Base-by-base conservation (phyloP, 176 grass and related monocot species). In the Pharus latifolius region DNA sequence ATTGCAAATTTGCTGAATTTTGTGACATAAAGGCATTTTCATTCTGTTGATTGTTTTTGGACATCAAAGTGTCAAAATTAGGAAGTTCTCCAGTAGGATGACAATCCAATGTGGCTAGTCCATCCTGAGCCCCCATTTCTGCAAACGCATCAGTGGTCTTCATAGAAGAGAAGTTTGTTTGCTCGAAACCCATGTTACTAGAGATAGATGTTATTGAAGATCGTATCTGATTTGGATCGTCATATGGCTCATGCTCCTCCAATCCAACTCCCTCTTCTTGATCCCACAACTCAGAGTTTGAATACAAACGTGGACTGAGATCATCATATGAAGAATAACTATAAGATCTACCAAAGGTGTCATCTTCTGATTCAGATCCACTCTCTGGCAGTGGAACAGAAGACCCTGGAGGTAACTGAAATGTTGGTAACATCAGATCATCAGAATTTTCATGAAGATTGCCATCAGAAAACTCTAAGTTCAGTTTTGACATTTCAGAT, bases 201-300 rank as follows among this genome's bases (percentile, higher is more conserved):
- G 85, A 87, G 71, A 82, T 49, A 30, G 77, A 79, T 41, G 38
- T 7, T 65, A 41, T 49, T 18, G 72, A 65, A 40, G 82, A 84
- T 42, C 51, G 74, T 72, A 78, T 60, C 77, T 65, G 70, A 81
- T 81, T 76, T 51, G 65, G 70, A 71, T 70, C 41, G 4, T 57
- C 62, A 81, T 52, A 57, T 24, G 70, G 38, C 19, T 76, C 77
- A 51, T 65, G 71, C 63, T 81, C 77, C 65, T 81, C 83, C 26
- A 81, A 48, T 37, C 57, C 83, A 76, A 4, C 40, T 73, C 22
- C 49, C 4, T 88, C 87, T 47, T 99, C 90, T 72, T 89, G 85
- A 61, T 91, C 96, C 96, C 96, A 99, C 69, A 84, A 56, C 50
- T 99, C 96, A 50, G 96, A 99, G 82, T 94, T 99, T 20, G 96